phyloP scores from a whole-genome alignment of 2,329 filamentous ascomycete genomes.

The Aspergillus quadrilineatus region DNA sequence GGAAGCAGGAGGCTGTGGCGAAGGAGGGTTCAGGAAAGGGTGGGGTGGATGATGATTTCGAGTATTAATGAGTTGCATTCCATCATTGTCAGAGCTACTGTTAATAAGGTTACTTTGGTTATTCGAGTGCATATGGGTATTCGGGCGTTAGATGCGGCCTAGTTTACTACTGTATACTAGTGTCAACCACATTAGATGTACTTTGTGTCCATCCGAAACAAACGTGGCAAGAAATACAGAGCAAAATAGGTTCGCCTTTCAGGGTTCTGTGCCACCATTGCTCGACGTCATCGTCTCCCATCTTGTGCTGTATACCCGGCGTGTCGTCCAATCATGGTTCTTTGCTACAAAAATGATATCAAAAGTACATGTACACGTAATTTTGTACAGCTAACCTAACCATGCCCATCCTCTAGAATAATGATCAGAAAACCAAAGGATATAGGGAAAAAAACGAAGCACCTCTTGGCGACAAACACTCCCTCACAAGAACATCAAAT shows the following conservation, averaged over 20 bases:
- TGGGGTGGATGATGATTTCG: constrained; percentile 94
- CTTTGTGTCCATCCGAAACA: too few relatives aligned
- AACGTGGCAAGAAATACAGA: too few relatives aligned
- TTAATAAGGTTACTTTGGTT: neutral
- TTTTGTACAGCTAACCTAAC: neutral
- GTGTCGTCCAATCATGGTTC: neutral
- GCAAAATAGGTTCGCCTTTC: too few relatives aligned
- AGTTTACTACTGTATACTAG: too few relatives aligned
- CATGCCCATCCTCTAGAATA: neutral
- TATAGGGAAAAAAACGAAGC: neutral
- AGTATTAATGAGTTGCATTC: constrained; percentile 62
- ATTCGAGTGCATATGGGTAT: too few relatives aligned
- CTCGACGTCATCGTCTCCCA: too few relatives aligned
- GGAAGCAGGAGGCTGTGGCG: constrained; percentile 84
- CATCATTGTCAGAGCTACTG: too few relatives aligned
- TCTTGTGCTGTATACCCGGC: neutral
- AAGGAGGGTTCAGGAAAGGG: constrained; percentile 84
- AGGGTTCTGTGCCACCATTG: too few relatives aligned
- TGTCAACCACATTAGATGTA: too few relatives aligned
- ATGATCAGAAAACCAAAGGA: neutral
- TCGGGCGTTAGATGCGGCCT: too few relatives aligned
- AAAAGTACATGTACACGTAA: neutral
- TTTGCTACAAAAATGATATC: neutral
- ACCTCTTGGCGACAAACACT: neutral
- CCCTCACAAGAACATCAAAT: neutral